phyloP scores from a whole-genome alignment of 345 rosid species.

The Psidium guajava region DNA sequence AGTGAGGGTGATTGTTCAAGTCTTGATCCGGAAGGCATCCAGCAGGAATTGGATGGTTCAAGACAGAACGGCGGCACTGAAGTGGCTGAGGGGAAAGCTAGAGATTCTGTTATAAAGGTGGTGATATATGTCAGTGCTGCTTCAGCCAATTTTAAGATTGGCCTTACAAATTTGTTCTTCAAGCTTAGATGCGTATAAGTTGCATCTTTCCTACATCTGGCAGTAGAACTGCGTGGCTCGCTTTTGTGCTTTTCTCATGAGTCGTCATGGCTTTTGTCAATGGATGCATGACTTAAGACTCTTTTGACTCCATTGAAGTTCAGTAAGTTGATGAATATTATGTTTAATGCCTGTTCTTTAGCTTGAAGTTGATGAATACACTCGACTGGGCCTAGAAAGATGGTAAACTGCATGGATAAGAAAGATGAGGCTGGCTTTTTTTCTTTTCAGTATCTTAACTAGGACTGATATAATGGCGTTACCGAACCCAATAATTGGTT shows the following conservation, averaged over 20 bases:
- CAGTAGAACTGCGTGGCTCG: neutral
- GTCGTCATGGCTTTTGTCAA: neutral
- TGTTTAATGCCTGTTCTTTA: neutral
- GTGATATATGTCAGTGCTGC: neutral
- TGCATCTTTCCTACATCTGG: neutral
- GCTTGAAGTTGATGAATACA: neutral
- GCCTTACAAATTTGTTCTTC: neutral
- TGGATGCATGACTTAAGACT: neutral
- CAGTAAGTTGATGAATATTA: neutral
- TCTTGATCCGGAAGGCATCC: slow-evolving; percentile 10
- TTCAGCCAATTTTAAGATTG: neutral
- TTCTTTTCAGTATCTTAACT: neutral
- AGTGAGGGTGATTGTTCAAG: slow-evolving; percentile 13
- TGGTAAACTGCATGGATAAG: neutral
- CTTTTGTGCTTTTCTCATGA: neutral
- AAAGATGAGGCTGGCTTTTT: neutral
- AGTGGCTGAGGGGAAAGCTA: slow-evolving; percentile 20
- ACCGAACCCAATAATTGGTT: neutral
- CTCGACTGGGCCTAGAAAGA: neutral
- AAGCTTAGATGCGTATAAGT: neutral
- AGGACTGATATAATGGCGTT: neutral
- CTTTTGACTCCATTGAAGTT: neutral
- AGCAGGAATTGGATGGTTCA: slow-evolving; percentile 12
- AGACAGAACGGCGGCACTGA: slow-evolving; percentile 11
- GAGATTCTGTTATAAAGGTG: slow-evolving; percentile 23